Conservation (phyloP, 345 rosid genomes). For the Clausena lansium region DNA sequence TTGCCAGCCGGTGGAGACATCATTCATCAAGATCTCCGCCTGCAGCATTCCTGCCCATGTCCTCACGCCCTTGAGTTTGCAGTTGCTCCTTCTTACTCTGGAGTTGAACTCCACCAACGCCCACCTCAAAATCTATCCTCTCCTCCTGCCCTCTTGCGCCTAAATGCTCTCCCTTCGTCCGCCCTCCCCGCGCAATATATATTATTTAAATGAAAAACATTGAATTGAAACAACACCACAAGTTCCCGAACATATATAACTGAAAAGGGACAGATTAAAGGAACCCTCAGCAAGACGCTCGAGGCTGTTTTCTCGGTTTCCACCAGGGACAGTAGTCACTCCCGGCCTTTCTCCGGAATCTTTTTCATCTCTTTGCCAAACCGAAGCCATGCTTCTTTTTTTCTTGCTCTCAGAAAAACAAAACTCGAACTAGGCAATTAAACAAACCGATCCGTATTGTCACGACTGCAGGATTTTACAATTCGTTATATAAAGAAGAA, state of each 20-base stretch:
- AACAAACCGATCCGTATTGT: no score
- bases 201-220: no score
- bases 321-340: not conserved
- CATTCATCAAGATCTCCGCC: no score
- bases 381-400: not conserved
- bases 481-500: not conserved
- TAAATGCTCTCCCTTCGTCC: not conserved
- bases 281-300: not conserved
- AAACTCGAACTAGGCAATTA: not conserved
- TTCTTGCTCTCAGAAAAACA: no score
- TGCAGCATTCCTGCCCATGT: no score
- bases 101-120: no score
- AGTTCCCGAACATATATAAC: no score
- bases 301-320: not conserved
- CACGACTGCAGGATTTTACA: not conserved
- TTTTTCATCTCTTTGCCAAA: not conserved
- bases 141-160: not conserved
- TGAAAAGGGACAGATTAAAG: not conserved
- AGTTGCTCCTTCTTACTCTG: not conserved
- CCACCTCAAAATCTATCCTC: no score
- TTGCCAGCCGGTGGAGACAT: no score
- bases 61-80: not conserved
- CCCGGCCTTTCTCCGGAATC: not conserved
- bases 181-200: not conserved
- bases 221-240: no score